phyloP scores from a whole-genome alignment of 495 filamentous ascomycete genomes.

The Collariella sp. region DNA sequence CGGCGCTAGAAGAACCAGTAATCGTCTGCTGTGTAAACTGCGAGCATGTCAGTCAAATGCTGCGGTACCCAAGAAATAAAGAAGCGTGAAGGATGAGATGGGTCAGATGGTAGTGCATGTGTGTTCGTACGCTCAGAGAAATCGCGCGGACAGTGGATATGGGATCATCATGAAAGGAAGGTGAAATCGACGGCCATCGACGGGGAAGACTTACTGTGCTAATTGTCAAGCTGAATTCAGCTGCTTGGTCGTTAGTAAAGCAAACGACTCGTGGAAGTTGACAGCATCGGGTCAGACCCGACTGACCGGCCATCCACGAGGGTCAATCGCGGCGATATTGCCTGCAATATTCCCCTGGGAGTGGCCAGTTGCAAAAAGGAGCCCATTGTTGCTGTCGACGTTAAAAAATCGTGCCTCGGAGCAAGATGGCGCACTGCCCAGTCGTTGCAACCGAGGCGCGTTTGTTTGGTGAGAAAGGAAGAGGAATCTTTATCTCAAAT shows the following conservation, averaged over 20 bases:
- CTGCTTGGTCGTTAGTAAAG: not conserved
- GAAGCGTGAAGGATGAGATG: not conserved
- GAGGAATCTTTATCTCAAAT: not conserved
- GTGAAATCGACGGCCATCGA: not conserved
- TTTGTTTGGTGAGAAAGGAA: not conserved
- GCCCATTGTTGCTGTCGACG: not conserved
- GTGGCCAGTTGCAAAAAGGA: not conserved
- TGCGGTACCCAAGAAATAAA: not conserved
- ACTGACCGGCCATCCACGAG: not conserved
- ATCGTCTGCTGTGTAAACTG: not conserved
- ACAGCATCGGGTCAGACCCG: too few species aligned
- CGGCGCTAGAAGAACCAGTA: not conserved
- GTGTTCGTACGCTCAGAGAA: slow-evolving; percentile 80
- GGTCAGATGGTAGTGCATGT: slow-evolving; percentile 99
- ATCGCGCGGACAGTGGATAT: slow-evolving; percentile 53
- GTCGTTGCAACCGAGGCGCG: not conserved
- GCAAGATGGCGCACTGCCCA: not conserved
- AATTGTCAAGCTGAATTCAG: not conserved
- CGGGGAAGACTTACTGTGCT: slow-evolving; percentile 11
- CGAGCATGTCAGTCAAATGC: slow-evolving; percentile 2
- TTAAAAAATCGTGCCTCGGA: not conserved
- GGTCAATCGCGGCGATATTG: not conserved
- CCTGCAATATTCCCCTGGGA: not conserved
- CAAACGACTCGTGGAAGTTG: too few species aligned
- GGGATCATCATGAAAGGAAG: slow-evolving; percentile 46